Evolutionary conservation across 2,329 filamentous ascomycete species (phyloP), one percentile per base, ranked within the genome.

Genomic region (Colletotrichum siamense): DNA sequence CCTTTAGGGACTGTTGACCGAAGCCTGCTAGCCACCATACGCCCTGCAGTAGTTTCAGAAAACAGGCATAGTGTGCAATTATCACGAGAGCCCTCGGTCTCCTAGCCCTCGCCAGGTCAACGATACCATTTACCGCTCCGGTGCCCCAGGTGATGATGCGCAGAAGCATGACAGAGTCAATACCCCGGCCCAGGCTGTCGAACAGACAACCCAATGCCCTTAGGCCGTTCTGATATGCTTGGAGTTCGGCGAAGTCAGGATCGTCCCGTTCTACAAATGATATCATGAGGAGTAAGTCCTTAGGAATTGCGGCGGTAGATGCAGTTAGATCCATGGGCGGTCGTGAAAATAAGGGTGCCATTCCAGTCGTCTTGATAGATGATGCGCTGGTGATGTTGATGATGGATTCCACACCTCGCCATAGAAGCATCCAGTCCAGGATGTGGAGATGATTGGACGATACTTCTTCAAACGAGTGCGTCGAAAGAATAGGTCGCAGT

Each of bases 31-130:
- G 6, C 44, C 44, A 52, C 44, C 44, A 52, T 13, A 52, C 44
- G 8, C 44, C 44, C 4, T 52, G 44, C 44, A 52, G 12, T 22
- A 52, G 44, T 80, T 89, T 91, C 65, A 87, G 79, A 70, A 91
- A 91, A 49, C 84, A 84, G 8, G 89, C 83, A 76, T 90, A 90
- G 78, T 91, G 84, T 4, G 88, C 89, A 15, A 92, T 70, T 49
- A 91, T 88, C 67, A 91, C 77, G 1, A 91, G 82, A 5, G 89
- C 86, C 34, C 87, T 86, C 1, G 88, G 87, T 3, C 85, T 84
- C 59, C 81, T 82, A 28, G 85, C 77, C 24, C 85, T 83, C 2
- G 86, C 85, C 15, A 90, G 82, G 2, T 86, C 82, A 65, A 90
- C 80, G 71, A 91, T 88, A 8, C 77, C 75, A 1, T 79, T 79